Percentiles rank a stretch among this genome's conserved stretches.
phyloP scores from a whole-genome alignment of 306 rosid genomes.

The Vigna radiata region DNA sequence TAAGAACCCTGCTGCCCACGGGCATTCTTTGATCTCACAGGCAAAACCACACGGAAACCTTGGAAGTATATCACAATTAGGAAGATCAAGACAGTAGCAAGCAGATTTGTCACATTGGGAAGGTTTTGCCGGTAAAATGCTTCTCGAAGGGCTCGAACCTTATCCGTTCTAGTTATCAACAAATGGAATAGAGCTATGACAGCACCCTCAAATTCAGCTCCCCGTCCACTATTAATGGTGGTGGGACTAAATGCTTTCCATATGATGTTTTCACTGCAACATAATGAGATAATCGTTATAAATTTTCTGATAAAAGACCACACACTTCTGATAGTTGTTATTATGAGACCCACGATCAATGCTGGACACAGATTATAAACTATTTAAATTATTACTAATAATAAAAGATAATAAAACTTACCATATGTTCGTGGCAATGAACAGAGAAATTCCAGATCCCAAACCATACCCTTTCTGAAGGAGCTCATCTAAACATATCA shows the following conservation, averaged over 20 bases:
- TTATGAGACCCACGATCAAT: neutral
- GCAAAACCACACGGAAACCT: slow-evolving; percentile 66
- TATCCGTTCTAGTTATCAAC: slow-evolving; percentile 57
- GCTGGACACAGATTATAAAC: neutral
- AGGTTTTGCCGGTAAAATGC: slow-evolving; percentile 71
- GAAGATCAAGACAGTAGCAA: slow-evolving; percentile 64
- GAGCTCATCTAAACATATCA: slow-evolving; percentile 81
- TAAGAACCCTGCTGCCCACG: slow-evolving; percentile 65
- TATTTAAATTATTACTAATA: neutral
- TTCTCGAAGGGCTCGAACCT: slow-evolving; percentile 64
- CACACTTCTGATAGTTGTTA: neutral
- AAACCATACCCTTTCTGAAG: slow-evolving; percentile 86
- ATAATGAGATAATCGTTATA: slow-evolving; percentile 7
- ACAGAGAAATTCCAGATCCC: slow-evolving; percentile 82
- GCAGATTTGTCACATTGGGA: slow-evolving; percentile 64
- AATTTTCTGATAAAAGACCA: neutral
- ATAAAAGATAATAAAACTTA: slow-evolving; percentile 35
- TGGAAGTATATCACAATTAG: slow-evolving; percentile 65
- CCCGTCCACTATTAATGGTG: slow-evolving; percentile 64
- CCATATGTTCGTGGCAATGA: slow-evolving; percentile 85
- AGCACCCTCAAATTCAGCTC: slow-evolving; percentile 73
- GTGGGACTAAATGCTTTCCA: slow-evolving; percentile 73
- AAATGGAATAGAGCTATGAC: slow-evolving; percentile 64
- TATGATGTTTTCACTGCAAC: slow-evolving; percentile 60
- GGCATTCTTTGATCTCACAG: slow-evolving; percentile 65